phyloP scores from a whole-genome alignment of 1,284 basidiomycete species.

The Leccinum solheimii region DNA sequence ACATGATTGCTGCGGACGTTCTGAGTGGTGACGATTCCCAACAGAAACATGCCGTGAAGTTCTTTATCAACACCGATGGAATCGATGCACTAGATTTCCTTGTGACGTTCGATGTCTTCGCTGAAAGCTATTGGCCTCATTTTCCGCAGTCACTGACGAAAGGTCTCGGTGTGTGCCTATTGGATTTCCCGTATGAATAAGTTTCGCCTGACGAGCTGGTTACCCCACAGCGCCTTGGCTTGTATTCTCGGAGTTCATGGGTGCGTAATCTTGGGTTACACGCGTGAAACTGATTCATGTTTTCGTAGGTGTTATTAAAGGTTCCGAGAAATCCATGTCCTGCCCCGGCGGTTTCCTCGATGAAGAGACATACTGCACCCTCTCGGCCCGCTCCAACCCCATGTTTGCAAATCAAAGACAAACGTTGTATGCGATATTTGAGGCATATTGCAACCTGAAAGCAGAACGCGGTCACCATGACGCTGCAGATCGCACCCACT shows the following conservation, averaged over 20 bases:
- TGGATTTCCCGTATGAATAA: background rate
- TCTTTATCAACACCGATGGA: constrained; percentile 21
- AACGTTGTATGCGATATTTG: constrained; percentile 56
- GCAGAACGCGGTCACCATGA: constrained; percentile 49
- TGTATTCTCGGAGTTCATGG: constrained; percentile 70
- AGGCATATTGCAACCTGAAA: constrained; percentile 53
- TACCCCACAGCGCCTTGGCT: constrained; percentile 53
- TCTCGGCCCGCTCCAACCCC: constrained; percentile 54
- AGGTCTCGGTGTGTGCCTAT: constrained; percentile 47
- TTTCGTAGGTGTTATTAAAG: constrained; percentile 61
- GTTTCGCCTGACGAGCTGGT: background rate
- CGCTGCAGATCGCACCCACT: constrained; percentile 64
- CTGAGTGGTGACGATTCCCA: constrained; percentile 13
- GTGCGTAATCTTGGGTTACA: constrained; percentile 32
- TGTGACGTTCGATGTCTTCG: constrained; percentile 55
- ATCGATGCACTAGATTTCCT: constrained; percentile 19
- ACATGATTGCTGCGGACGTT: constrained; percentile 27
- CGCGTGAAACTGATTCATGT: background rate
- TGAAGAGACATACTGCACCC: constrained; percentile 43
- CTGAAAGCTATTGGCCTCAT: constrained; percentile 60
- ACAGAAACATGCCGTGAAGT: constrained; percentile 5
- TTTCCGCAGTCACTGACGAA: constrained; percentile 58
- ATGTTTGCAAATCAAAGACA: constrained; percentile 53
- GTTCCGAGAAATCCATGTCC: constrained; percentile 52
- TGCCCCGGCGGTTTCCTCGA: constrained; percentile 43